phyloP scores from a whole-genome alignment of 441 rosid genomes.

The Geranium incanum region DNA sequence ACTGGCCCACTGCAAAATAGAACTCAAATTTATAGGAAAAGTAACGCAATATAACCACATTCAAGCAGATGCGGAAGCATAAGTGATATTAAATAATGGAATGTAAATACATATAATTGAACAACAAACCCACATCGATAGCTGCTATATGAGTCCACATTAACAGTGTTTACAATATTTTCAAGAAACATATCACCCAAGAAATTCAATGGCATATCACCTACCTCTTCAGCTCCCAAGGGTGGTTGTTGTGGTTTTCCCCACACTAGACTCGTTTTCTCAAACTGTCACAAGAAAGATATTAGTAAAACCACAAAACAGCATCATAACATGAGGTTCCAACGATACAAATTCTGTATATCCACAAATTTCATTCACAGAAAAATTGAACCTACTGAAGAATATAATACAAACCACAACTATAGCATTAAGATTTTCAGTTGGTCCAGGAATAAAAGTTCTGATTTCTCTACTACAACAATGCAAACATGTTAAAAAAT shows the following conservation, averaged over 20 bases:
- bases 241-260: slow-evolving; percentile 88
- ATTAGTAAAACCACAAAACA: slow-evolving; percentile 4
- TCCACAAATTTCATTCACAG: neutral
- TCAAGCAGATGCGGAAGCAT: neutral
- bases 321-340: neutral
- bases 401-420: neutral
- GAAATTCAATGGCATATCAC: slow-evolving; percentile 6
- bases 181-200: slow-evolving; percentile 10
- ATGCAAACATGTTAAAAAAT: slow-evolving; percentile 13
- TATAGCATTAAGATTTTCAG: slow-evolving; percentile 17
- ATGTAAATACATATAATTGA: neutral
- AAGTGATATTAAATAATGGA: neutral
- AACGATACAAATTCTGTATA: neutral
- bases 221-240: slow-evolving; percentile 68
- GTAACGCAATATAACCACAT: neutral
- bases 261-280: slow-evolving; percentile 72
- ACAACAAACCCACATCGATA: neutral
- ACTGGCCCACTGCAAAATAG: slow-evolving; percentile 56
- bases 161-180: neutral
- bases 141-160: neutral
- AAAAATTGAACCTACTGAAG: neutral
- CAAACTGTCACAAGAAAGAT: slow-evolving; percentile 50
- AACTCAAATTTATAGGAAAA: slow-evolving; percentile 12
- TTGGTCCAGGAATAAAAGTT: slow-evolving; percentile 23
- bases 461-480: slow-evolving; percentile 21